Percentiles rank a stretch among this genome's conserved stretches.
These are phyloP conservation scores for Theileria annulata DNA, from an alignment of 169 alveolate genomes.

Conservation along the genomic window DNA sequence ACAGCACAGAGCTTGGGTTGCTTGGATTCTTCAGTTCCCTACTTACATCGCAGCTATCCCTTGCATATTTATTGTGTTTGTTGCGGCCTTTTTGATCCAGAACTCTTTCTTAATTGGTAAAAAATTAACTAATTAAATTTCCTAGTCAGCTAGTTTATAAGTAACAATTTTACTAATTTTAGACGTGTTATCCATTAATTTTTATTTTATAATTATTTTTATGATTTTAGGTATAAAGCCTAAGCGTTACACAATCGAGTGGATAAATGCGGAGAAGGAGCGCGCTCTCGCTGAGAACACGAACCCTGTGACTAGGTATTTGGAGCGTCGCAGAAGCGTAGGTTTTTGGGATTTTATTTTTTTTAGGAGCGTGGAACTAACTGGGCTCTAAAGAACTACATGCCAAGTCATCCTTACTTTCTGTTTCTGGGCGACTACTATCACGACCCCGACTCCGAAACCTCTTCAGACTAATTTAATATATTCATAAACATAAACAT, in stretches of 20 bases:
- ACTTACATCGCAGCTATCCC: slow-evolving; percentile 75
- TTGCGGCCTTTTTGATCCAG: slow-evolving; percentile 75
- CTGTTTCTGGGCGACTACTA: slow-evolving; percentile 76
- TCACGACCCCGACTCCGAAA: slow-evolving; percentile 72
- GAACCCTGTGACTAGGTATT: slow-evolving; percentile 83
- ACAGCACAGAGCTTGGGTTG: slow-evolving; percentile 75
- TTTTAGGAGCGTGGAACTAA: slow-evolving; percentile 84
- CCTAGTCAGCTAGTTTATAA: neutral
- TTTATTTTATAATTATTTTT: no score
- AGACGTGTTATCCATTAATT: no score
- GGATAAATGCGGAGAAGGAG: slow-evolving; percentile 87
- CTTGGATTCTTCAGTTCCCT: slow-evolving; percentile 77
- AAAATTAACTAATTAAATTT: neutral
- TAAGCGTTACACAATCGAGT: slow-evolving; percentile 84
- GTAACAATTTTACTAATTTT: no score
- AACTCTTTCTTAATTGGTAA: slow-evolving; percentile 73
- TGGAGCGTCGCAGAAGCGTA: slow-evolving; percentile 81
- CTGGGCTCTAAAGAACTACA: slow-evolving; percentile 81
- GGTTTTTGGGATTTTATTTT: neutral
- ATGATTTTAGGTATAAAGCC: slow-evolving; percentile 84
- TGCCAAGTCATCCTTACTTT: slow-evolving; percentile 83
- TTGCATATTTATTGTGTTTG: slow-evolving; percentile 66
- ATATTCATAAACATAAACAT: neutral
- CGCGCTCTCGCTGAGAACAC: slow-evolving; percentile 87
- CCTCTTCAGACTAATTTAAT: slow-evolving; percentile 7